Conservation (phyloP, 352 stramenopile species). For the Phytophthora constricta region DNA sequence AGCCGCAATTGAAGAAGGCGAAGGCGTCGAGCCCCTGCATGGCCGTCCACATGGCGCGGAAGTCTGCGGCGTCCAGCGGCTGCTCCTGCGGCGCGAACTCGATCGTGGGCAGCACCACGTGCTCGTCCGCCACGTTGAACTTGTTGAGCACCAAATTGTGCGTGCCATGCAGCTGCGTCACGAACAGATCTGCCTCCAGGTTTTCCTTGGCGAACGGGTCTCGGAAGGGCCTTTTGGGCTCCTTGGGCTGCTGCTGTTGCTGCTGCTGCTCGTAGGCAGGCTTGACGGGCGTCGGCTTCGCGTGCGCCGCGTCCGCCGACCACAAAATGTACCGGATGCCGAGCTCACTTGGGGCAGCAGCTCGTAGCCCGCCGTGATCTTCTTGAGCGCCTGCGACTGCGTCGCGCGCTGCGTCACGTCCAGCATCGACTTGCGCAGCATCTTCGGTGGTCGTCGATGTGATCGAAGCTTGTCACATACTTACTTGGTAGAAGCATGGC, state of each 20-base stretch:
- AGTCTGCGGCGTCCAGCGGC: slow-evolving; percentile 53
- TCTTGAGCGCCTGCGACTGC: slow-evolving; percentile 65
- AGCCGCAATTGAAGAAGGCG: slow-evolving; percentile 88
- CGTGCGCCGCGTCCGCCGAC: slow-evolving; percentile 41
- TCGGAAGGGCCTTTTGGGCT: slow-evolving; percentile 42
- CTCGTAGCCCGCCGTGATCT: slow-evolving; percentile 63
- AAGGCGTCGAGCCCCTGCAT: slow-evolving; percentile 78
- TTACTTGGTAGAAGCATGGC: too few species aligned
- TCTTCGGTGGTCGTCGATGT: slow-evolving; percentile 25
- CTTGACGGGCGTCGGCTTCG: slow-evolving; percentile 46
- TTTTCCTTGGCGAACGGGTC: slow-evolving; percentile 81
- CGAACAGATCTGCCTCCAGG: slow-evolving; percentile 73
- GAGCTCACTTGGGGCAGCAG: slow-evolving; percentile 47
- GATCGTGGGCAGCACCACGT: slow-evolving; percentile 79
- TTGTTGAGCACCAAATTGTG: slow-evolving; percentile 89
- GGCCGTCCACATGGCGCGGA: slow-evolving; percentile 76
- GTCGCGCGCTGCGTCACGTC: slow-evolving; percentile 67
- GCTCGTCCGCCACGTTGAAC: slow-evolving; percentile 81
- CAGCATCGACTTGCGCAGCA: slow-evolving; percentile 66
- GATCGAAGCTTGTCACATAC: too few species aligned
- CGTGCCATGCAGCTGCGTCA: slow-evolving; percentile 64
- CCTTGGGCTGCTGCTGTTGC: slow-evolving; percentile 16
- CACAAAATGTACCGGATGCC: slow-evolving; percentile 66
- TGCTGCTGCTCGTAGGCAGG: slow-evolving; percentile 3
- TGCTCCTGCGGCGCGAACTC: slow-evolving; percentile 75